A percentile compares a stretch with the other conserved stretches of the same genome.
These are phyloP conservation scores for Scutellaria minor DNA, from an alignment of 257 asterid genomes.

Conservation along the genomic window DNA sequence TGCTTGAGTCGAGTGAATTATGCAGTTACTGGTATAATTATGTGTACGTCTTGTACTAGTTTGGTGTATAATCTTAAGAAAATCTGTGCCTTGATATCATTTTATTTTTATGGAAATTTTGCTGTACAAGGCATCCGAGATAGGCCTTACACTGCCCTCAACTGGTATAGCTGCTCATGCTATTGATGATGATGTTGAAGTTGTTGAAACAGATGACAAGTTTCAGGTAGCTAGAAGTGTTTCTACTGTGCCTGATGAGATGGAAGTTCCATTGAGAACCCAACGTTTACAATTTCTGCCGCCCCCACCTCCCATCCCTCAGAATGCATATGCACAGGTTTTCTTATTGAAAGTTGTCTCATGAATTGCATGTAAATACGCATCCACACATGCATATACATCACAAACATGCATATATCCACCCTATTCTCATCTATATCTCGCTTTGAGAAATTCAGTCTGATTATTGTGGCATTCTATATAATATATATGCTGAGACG, in stretches of 20 bases:
- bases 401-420: not conserved
- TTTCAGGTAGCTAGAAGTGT: slow-evolving; percentile 40
- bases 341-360: slow-evolving; percentile 5
- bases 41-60: not conserved
- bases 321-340: slow-evolving; percentile 65
- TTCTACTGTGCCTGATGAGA: slow-evolving; percentile 39
- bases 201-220: slow-evolving; percentile 60
- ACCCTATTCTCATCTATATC: not conserved
- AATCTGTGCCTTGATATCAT: not conserved
- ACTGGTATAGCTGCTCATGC: slow-evolving; percentile 91
- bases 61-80: slow-evolving; percentile 4
- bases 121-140: slow-evolving; percentile 64
- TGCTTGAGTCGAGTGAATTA: not conserved
- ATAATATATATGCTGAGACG: slow-evolving; percentile 27
- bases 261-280: slow-evolving; percentile 39
- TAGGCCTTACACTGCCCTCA: slow-evolving; percentile 54
- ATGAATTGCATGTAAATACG: not conserved
- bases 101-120: slow-evolving; percentile 24
- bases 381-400: not conserved
- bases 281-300: slow-evolving; percentile 52
- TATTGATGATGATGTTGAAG: slow-evolving; percentile 69
- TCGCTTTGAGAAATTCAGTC: not conserved
- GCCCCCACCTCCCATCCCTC: slow-evolving; percentile 71
- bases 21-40: slow-evolving; percentile 14
- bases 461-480: too few relatives aligned